Percentiles rank a stretch among this genome's conserved stretches.
Conservation (phyloP, 768 basidiomycete genomes). For the Lentinula raphanica region DNA sequence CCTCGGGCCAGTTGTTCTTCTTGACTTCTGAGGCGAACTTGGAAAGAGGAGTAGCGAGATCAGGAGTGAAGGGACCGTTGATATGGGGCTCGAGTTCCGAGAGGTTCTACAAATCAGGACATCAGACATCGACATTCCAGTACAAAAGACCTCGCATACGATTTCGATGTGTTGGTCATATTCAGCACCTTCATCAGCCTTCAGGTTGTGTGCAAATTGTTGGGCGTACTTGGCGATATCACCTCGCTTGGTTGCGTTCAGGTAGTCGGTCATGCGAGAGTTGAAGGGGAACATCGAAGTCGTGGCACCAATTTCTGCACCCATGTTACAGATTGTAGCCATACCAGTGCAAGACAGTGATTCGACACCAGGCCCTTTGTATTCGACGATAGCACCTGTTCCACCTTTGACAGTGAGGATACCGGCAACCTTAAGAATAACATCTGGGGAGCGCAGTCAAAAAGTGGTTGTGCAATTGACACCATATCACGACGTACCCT, state of each 20-base stretch:
- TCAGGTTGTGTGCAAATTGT: slow-evolving; percentile 84
- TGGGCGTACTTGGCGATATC: slow-evolving; percentile 88
- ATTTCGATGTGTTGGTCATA: slow-evolving; percentile 95
- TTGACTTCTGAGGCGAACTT: slow-evolving; percentile 89
- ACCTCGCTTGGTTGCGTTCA: slow-evolving; percentile 89
- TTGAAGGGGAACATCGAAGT: slow-evolving; percentile 99
- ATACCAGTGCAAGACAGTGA: slow-evolving; percentile 97
- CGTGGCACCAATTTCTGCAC: slow-evolving; percentile 98
- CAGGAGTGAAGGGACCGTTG: slow-evolving; percentile 99
- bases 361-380: slow-evolving; percentile 91
- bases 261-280: slow-evolving; percentile 86
- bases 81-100: slow-evolving; percentile 98
- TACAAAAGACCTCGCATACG: slow-evolving; percentile 37
- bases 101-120: slow-evolving; percentile 65
- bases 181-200: slow-evolving; percentile 81
- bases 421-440: slow-evolving; percentile 98
- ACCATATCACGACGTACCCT: slow-evolving; percentile 48
- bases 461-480: slow-evolving; percentile 7
- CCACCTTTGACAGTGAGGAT: slow-evolving; percentile 99
- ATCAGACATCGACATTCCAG: background rate
- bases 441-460: slow-evolving; percentile 46
- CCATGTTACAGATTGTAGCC: slow-evolving; percentile 99
- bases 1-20: slow-evolving; percentile 94
- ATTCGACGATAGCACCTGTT: slow-evolving; percentile 98
- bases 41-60: slow-evolving; percentile 96